phyloP scores from a whole-genome alignment of 768 basidiomycete genomes.

The Serendipita vermifera region DNA sequence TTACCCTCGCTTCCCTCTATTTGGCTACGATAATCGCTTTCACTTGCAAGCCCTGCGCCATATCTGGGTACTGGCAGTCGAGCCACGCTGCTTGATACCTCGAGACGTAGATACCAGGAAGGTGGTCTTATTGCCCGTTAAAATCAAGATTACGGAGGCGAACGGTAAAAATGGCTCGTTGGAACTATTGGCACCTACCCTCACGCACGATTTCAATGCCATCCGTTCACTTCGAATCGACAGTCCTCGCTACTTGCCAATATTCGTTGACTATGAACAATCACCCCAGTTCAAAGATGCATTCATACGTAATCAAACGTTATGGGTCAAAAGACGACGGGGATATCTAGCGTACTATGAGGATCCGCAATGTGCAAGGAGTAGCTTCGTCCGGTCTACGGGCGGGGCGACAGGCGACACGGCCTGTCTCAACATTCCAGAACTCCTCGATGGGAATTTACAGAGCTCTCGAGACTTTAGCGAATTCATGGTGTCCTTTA shows the following conservation, averaged over 20 bases:
- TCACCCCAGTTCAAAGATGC: constrained; percentile 53
- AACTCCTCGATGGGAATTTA: constrained; percentile 48
- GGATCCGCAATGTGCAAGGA: constrained; percentile 86
- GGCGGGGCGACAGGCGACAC: constrained; percentile 75
- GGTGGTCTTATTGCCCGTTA: constrained; percentile 85
- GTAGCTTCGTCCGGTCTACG: constrained; percentile 68
- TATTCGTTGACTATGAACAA: constrained; percentile 64
- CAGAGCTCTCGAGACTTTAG: constrained; percentile 63
- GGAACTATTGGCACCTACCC: constrained; percentile 80
- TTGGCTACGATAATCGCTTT: constrained; percentile 75
- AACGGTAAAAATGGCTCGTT: constrained; percentile 43
- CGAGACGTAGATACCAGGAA: constrained; percentile 86
- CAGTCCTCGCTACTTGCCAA: constrained; percentile 92
- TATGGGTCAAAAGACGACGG: constrained; percentile 84
- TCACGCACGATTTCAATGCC: constrained; percentile 78
- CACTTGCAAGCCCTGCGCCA: constrained; percentile 90
- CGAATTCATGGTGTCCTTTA: constrained; percentile 78
- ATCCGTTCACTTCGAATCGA: constrained; percentile 76
- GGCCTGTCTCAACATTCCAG: constrained; percentile 75
- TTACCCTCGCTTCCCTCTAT: constrained; percentile 75
- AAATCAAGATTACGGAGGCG: constrained; percentile 64
- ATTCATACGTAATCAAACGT: constrained; percentile 62
- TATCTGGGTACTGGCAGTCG: constrained; percentile 90
- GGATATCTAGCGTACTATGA: constrained; percentile 89
- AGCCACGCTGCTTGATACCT: constrained; percentile 84